A percentile compares a stretch with the other conserved stretches of the same genome.
Evolutionary conservation across 495 filamentous ascomycete species (phyloP).

Genomic region (Penicillium atrosanguineum): DNA sequence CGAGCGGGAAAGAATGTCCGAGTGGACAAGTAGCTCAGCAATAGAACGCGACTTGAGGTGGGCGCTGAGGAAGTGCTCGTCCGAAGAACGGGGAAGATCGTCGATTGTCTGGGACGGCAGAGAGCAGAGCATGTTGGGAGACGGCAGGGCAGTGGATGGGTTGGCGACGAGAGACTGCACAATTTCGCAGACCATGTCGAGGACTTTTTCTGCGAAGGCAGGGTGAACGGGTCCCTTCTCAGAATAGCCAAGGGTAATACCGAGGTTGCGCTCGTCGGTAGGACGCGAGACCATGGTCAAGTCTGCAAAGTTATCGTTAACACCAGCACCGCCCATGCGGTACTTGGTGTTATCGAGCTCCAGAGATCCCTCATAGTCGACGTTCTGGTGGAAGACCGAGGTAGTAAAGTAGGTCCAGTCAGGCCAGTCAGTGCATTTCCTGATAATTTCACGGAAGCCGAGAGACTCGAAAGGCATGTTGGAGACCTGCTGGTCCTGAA

Average conservation of each 20-base stretch:
- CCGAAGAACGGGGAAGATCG: constrained; percentile 25
- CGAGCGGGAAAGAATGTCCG: constrained; percentile 44
- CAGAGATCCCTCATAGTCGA: constrained; percentile 40
- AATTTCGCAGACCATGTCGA: constrained; percentile 50
- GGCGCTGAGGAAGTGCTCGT: constrained; percentile 33
- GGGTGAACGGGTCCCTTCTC: constrained; percentile 42
- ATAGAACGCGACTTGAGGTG: constrained; percentile 43
- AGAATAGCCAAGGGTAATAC: constrained; percentile 46
- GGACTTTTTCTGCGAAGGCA: constrained; percentile 40
- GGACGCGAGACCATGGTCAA: constrained; percentile 49
- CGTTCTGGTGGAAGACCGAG: constrained; percentile 49
- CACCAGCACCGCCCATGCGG: constrained; percentile 47
- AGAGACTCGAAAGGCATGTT: constrained; percentile 58
- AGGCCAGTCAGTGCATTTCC: constrained; percentile 59
- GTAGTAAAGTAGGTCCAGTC: constrained; percentile 48
- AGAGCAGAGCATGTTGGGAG: constrained; percentile 37
- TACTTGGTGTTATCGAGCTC: constrained; percentile 47
- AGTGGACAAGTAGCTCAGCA: constrained; percentile 46
- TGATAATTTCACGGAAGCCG: constrained; percentile 58
- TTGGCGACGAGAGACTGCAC: constrained; percentile 43
- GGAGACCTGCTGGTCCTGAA: constrained; percentile 59
- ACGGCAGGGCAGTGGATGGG: constrained; percentile 43
- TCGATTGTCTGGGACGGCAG: constrained; percentile 31
- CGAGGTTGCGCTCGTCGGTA: constrained; percentile 36
- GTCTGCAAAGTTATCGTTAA: constrained; percentile 51